A percentile compares a stretch with the other conserved stretches of the same genome.
Conservation (phyloP, 1,284 basidiomycete species). For the Tetrapyrgos nigripes region DNA sequence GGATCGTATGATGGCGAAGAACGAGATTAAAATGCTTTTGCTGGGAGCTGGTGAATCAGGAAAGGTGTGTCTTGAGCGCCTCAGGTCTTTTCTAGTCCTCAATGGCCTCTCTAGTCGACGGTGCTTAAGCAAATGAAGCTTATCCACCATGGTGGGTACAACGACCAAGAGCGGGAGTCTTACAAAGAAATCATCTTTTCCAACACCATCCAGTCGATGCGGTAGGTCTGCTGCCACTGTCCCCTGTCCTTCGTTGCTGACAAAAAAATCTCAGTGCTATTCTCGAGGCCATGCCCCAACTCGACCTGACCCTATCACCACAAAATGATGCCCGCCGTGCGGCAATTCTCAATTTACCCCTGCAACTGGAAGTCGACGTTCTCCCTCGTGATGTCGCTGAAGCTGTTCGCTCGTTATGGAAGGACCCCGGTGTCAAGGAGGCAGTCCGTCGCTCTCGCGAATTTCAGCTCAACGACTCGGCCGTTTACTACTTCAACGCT, state of each 20-base stretch:
- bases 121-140: constrained; percentile 97
- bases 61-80: constrained; percentile 59
- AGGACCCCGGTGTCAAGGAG: constrained; percentile 85
- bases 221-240: constrained; percentile 49
- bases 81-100: background rate
- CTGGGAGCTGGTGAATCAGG: constrained; percentile 94
- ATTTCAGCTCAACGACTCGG: constrained; percentile 97
- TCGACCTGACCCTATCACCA: constrained; percentile 53
- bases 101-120: constrained; percentile 67
- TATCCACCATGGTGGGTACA: constrained; percentile 93
- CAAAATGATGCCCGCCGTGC: constrained; percentile 78
- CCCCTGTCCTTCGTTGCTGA: background rate
- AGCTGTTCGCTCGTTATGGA: constrained; percentile 87
- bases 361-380: constrained; percentile 85
- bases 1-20: constrained; percentile 91
- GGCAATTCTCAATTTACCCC: constrained; percentile 81
- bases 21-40: constrained; percentile 94
- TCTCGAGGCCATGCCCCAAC: constrained; percentile 87
- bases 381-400: constrained; percentile 84
- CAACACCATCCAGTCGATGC: constrained; percentile 97
- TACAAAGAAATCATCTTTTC: constrained; percentile 99
- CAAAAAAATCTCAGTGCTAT: constrained; percentile 65
- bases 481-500: constrained; percentile 89
- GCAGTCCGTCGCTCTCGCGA: constrained; percentile 89
- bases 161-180: constrained; percentile 89